Evolutionary conservation across 305 asterid species (phyloP).

Genomic region (Fraxinus floribunda): DNA sequence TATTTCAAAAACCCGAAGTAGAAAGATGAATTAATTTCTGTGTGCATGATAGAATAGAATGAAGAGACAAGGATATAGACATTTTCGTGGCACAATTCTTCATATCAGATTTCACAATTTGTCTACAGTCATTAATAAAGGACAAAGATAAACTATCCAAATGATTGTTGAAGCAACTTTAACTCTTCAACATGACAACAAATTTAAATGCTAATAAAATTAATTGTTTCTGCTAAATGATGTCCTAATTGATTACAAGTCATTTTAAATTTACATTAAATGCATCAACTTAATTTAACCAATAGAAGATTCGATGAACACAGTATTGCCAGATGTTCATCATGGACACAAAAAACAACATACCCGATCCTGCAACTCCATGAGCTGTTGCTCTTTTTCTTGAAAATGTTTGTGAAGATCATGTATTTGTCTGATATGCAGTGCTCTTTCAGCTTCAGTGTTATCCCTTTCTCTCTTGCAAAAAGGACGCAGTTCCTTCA

Average conservation of each 20-base stretch:
- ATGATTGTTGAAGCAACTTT: background rate
- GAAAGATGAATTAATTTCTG: conserved; percentile 3
- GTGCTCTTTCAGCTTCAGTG: conserved; percentile 79
- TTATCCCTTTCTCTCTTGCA: conserved; percentile 84
- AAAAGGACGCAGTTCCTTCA: conserved; percentile 14
- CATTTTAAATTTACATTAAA: too few relatives aligned
- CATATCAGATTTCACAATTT: background rate
- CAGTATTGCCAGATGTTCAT: background rate
- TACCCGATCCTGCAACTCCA: conserved; percentile 90
- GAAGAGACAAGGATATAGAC: background rate
- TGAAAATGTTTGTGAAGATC: conserved; percentile 89
- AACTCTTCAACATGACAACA: background rate
- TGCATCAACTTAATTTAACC: too few relatives aligned
- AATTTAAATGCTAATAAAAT: background rate
- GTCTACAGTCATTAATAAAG: background rate
- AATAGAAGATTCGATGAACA: conserved; percentile 11
- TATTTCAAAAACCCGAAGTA: conserved; percentile 28
- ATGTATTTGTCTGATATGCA: conserved; percentile 75
- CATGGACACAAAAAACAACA: background rate
- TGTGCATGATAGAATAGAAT: background rate
- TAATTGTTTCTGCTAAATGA: background rate
- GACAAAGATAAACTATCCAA: background rate
- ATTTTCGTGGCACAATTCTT: too few relatives aligned
- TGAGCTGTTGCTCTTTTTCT: conserved; percentile 69
- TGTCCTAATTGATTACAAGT: background rate